A percentile compares a stretch with the other conserved stretches of the same genome.
These are phyloP conservation scores for Arthrobotrys conoides DNA, from an alignment of 2,329 filamentous ascomycete genomes.

Conservation along the genomic window DNA sequence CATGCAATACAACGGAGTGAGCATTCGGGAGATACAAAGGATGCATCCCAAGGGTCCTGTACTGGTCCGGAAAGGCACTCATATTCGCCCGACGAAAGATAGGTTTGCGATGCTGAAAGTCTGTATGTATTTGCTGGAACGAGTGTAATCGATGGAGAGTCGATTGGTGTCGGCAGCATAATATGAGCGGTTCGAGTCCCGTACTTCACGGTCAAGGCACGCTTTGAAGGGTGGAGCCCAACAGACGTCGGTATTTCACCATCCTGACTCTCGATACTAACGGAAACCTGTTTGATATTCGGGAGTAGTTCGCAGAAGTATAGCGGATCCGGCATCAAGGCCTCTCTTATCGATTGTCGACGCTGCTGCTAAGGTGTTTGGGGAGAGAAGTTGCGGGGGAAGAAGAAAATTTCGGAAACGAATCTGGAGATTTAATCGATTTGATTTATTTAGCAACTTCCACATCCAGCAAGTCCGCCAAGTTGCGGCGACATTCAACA, in stretches of 20 bases:
- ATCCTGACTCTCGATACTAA: constrained; percentile 70
- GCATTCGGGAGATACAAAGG: constrained; percentile 67
- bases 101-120: constrained; percentile 62
- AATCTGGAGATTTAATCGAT: constrained; percentile 4
- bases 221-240: constrained; percentile 64
- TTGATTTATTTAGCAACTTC: constrained; percentile 34
- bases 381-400: neutral
- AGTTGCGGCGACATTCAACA: constrained; percentile 34
- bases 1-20: constrained; percentile 67
- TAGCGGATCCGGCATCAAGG: constrained; percentile 56
- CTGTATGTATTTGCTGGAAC: constrained; percentile 68
- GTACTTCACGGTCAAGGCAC: constrained; percentile 68
- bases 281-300: constrained; percentile 76
- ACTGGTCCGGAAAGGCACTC: constrained; percentile 63
- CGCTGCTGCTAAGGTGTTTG: constrained; percentile 8
- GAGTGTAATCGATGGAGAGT: constrained; percentile 66
- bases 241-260: constrained; percentile 62
- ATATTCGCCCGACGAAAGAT: constrained; percentile 59
- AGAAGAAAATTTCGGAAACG: constrained; percentile 1
- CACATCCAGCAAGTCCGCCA: constrained; percentile 31
- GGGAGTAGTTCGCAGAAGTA: constrained; percentile 72
- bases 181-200: constrained; percentile 68
- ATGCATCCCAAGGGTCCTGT: constrained; percentile 72
- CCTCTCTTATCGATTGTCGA: constrained; percentile 37
- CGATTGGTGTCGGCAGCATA: constrained; percentile 71